These are phyloP conservation scores for Blepharisma undulans DNA, from an alignment of 169 alveolate species.

Conservation along the genomic window DNA sequence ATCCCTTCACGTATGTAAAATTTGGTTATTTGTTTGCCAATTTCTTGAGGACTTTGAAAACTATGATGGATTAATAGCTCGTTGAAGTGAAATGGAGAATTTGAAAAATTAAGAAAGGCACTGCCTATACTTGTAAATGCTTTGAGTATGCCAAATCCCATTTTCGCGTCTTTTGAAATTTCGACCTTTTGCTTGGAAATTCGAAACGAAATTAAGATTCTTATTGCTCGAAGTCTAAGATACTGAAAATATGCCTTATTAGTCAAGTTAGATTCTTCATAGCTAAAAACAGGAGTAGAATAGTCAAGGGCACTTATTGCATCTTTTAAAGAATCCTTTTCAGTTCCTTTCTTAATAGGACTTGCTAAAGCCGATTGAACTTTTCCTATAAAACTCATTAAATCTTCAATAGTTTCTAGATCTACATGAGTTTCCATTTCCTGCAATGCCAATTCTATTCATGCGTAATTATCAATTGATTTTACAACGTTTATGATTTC, in stretches of 20 bases:
- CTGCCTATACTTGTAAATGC: slow-evolving; percentile 50
- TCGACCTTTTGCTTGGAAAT: slow-evolving; percentile 40
- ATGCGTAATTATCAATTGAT: slow-evolving; percentile 30
- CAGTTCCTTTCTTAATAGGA: background rate
- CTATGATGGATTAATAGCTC: slow-evolving; percentile 64
- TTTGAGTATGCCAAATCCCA: background rate
- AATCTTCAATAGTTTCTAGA: slow-evolving; percentile 6
- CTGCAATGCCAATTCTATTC: slow-evolving; percentile 34
- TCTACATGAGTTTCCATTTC: background rate
- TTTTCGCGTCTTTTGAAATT: background rate
- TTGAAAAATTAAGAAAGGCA: slow-evolving; percentile 72
- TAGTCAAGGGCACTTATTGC: background rate
- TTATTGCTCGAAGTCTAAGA: slow-evolving; percentile 51
- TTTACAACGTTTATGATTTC: background rate
- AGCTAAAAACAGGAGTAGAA: background rate
- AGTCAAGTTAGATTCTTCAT: background rate
- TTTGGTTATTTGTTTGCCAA: slow-evolving; percentile 47
- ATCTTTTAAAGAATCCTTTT: background rate
- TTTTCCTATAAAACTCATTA: background rate
- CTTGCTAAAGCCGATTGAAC: background rate
- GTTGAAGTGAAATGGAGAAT: slow-evolving; percentile 68
- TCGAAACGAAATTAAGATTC: slow-evolving; percentile 33
- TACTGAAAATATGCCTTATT: slow-evolving; percentile 52
- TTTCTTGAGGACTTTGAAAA: slow-evolving; percentile 53
- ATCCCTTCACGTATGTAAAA: slow-evolving; percentile 69